Conservation (phyloP, 1,139 yeast genomes). For the Sugiyamaella japonica region DNA sequence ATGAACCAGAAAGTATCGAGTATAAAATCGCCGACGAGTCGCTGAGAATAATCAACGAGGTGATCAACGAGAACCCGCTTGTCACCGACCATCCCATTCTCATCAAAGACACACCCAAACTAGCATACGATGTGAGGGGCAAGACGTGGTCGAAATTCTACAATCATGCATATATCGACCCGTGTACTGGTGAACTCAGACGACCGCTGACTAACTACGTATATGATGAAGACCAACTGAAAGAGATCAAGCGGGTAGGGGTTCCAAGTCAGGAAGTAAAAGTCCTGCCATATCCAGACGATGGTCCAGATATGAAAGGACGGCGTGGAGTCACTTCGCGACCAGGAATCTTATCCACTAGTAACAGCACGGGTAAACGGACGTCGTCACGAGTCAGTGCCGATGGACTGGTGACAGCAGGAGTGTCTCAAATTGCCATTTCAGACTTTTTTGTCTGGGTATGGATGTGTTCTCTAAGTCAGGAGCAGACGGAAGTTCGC, state of each 20-base stretch:
- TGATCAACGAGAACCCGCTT: slow-evolving; percentile 38
- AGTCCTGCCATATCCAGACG: slow-evolving; percentile 35
- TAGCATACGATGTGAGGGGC: slow-evolving; percentile 48
- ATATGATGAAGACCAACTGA: slow-evolving; percentile 34
- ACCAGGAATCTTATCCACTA: slow-evolving; percentile 13
- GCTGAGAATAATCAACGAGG: slow-evolving; percentile 59
- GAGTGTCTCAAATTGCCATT: slow-evolving; percentile 63
- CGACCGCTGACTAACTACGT: slow-evolving; percentile 38
- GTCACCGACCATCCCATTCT: slow-evolving; percentile 33
- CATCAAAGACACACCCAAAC: slow-evolving; percentile 33
- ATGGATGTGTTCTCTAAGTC: slow-evolving; percentile 76
- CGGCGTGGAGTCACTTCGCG: slow-evolving; percentile 13
- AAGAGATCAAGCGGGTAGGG: slow-evolving; percentile 27
- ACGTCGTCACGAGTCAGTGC: slow-evolving; percentile 18
- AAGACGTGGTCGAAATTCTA: slow-evolving; percentile 41
- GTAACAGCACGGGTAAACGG: slow-evolving; percentile 10
- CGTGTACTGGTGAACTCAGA: slow-evolving; percentile 34
- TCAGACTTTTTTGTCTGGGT: slow-evolving; percentile 92
- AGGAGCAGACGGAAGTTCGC: slow-evolving; percentile 67
- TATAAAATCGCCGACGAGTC: slow-evolving; percentile 74
- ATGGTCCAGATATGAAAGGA: slow-evolving; percentile 15
- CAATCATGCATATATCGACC: slow-evolving; percentile 39
- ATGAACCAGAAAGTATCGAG: slow-evolving; percentile 60
- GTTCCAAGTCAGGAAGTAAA: slow-evolving; percentile 33
- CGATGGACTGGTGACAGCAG: slow-evolving; percentile 46